These are phyloP conservation scores for Pseudocercospora pini-densiflorae DNA, from an alignment of 2,329 filamentous ascomycete genomes.

Conservation along the genomic window DNA sequence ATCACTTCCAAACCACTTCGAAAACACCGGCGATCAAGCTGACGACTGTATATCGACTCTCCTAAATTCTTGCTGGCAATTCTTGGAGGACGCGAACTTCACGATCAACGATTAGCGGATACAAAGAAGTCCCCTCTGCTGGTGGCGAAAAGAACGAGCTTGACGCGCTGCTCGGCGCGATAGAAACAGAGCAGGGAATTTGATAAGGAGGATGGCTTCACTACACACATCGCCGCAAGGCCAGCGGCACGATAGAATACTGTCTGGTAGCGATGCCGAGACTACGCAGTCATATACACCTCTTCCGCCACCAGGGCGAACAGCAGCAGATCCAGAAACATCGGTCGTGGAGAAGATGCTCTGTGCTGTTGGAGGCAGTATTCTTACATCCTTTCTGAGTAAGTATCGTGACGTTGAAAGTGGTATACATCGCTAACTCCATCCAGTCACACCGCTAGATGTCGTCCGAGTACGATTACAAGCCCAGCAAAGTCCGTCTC, in stretches of 20 bases:
- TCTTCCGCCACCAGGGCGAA: constrained; percentile 24
- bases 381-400: constrained; percentile 90
- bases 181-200: constrained; percentile 21
- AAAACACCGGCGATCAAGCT: not conserved
- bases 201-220: constrained; percentile 25
- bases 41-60: not conserved
- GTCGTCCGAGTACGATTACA: constrained; percentile 95
- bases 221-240: constrained; percentile 36
- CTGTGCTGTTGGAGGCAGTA: constrained; percentile 86
- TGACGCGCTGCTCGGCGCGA: constrained; percentile 24
- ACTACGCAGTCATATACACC: constrained; percentile 9
- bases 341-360: constrained; percentile 91
- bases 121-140: not conserved
- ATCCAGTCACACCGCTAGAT: constrained; percentile 86
- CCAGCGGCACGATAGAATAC: constrained; percentile 46
- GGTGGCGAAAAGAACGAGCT: constrained; percentile 15
- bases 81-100: not conserved
- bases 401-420: constrained; percentile 37
- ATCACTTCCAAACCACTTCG: constrained; percentile 8
- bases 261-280: constrained; percentile 10
- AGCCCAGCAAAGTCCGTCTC: constrained; percentile 70
- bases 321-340: constrained; percentile 61
- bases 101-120: not conserved
- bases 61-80: not conserved
- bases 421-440: not conserved